Conservation (phyloP, 495 filamentous ascomycete genomes). For the Barbatosphaeria neglecta region DNA sequence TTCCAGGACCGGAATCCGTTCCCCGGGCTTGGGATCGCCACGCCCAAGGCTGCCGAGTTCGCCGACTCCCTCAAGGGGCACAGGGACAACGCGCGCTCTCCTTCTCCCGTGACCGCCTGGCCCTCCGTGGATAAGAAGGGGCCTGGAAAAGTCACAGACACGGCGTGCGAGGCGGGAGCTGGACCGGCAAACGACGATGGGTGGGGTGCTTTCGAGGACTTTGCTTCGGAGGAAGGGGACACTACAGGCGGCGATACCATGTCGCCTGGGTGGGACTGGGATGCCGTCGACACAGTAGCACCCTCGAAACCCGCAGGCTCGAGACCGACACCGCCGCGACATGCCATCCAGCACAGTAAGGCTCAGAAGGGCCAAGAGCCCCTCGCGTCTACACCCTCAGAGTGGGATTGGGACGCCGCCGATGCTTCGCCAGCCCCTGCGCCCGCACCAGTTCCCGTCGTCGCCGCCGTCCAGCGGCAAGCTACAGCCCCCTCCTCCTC, state of each 20-base stretch:
- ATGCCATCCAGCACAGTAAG: too few relatives aligned
- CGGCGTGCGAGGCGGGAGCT: slow-evolving; percentile 3
- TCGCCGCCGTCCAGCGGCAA: not conserved
- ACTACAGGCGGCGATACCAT: not conserved
- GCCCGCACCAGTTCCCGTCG: not conserved
- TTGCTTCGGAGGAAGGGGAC: slow-evolving; percentile 7
- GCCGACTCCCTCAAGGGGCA: slow-evolving; percentile 15
- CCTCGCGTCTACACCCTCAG: not conserved
- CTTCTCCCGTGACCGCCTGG: slow-evolving; percentile 36
- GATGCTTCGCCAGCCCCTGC: not conserved
- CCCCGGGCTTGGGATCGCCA: slow-evolving; percentile 29
- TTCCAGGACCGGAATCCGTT: slow-evolving; percentile 39
- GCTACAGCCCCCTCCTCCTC: slow-evolving; percentile 10
- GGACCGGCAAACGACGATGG: slow-evolving; percentile 27
- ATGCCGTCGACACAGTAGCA: slow-evolving; percentile 17
- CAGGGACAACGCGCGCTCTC: slow-evolving; percentile 5
- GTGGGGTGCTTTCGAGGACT: slow-evolving; percentile 48
- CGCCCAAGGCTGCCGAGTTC: slow-evolving; percentile 19
- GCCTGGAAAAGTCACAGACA: slow-evolving; percentile 13
- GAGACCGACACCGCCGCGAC: too few relatives aligned
- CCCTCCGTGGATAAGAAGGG: slow-evolving; percentile 16
- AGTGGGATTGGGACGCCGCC: not conserved
- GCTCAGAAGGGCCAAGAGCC: slow-evolving; percentile 1
- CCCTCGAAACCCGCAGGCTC: not conserved
- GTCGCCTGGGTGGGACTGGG: slow-evolving; percentile 20